phyloP scores from a whole-genome alignment of 768 basidiomycete genomes.

The Panaeolus cyanescens region DNA sequence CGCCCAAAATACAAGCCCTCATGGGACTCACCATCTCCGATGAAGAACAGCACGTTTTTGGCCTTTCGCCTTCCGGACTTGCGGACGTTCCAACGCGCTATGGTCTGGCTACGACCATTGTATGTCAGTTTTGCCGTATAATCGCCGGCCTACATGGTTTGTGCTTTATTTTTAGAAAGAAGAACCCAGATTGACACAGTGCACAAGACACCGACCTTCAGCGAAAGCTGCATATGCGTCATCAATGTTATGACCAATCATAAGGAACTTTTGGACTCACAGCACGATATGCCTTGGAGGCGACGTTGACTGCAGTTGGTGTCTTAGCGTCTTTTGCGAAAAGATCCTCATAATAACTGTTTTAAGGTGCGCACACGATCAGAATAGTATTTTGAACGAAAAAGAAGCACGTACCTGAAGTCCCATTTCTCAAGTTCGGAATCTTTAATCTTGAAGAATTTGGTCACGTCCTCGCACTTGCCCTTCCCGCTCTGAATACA shows the following conservation, averaged over 20 bases:
- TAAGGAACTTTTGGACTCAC: conserved; percentile 23
- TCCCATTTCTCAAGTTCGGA: conserved; percentile 39
- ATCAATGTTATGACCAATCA: not conserved
- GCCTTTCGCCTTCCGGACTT: conserved; percentile 35
- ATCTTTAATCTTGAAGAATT: conserved; percentile 34
- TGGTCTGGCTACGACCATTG: conserved; percentile 32
- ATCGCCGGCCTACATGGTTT: conserved; percentile 31
- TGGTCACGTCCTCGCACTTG: conserved; percentile 32
- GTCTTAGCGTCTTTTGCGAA: conserved; percentile 38
- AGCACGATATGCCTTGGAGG: conserved; percentile 43
- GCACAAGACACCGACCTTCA: conserved; percentile 22
- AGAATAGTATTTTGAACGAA: not conserved
- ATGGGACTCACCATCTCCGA: conserved; percentile 40
- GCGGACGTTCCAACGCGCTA: conserved; percentile 42
- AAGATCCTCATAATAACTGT: conserved; percentile 45
- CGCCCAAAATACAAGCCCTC: not conserved
- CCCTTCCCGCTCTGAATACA: conserved; percentile 36
- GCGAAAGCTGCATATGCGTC: conserved; percentile 22
- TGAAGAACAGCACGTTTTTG: conserved; percentile 47
- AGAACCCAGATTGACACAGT: not conserved
- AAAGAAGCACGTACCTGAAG: conserved; percentile 33
- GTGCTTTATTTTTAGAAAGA: not conserved
- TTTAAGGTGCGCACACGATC: not conserved
- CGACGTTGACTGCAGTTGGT: conserved; percentile 38
- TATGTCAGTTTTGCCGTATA: conserved; percentile 41